phyloP scores from a whole-genome alignment of 2,329 filamentous ascomycete genomes.

The Penicillium sp. region DNA sequence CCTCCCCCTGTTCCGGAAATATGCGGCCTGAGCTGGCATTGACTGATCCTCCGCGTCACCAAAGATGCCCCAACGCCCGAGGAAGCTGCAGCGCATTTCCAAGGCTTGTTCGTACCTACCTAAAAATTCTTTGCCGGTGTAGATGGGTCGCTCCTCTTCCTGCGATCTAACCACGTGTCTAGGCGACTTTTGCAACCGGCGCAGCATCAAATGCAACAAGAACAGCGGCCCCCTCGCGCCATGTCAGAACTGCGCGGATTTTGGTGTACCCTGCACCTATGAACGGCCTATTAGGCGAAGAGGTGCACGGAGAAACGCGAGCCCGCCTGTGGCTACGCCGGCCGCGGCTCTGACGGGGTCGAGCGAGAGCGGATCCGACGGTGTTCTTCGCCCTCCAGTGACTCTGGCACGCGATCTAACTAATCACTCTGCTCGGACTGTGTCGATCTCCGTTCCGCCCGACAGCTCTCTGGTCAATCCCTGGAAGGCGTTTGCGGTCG shows the following conservation, averaged over 20 bases:
- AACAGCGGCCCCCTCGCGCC: conserved; percentile 7
- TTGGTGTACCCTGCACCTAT: conserved; percentile 8
- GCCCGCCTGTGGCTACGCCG: not conserved
- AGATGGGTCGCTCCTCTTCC: no score
- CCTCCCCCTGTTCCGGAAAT: no score
- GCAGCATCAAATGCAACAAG: conserved; percentile 14
- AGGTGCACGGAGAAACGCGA: conserved; percentile 2
- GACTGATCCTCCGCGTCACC: not conserved
- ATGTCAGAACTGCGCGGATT: conserved; percentile 13
- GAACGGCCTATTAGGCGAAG: conserved; percentile 4
- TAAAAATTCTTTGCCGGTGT: no score
- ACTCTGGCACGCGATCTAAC: not conserved
- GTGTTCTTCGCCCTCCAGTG: no score
- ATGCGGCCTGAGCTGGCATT: no score
- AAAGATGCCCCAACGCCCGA: conserved; percentile 7
- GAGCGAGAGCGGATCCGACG: not conserved
- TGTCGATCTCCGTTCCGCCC: not conserved
- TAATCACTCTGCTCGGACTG: not conserved
- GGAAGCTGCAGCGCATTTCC: conserved; percentile 13
- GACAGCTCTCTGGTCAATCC: not conserved
- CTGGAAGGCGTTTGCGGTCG: conserved; percentile 8
- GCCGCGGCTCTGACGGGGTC: not conserved
- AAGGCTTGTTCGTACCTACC: conserved; percentile 6
- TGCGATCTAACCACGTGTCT: not conserved
- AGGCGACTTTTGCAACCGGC: conserved; percentile 12